A percentile compares a stretch with the other conserved stretches of the same genome.
Conservation (phyloP, 805 yeast species). For the Saccharomyces kudriavzevii region DNA sequence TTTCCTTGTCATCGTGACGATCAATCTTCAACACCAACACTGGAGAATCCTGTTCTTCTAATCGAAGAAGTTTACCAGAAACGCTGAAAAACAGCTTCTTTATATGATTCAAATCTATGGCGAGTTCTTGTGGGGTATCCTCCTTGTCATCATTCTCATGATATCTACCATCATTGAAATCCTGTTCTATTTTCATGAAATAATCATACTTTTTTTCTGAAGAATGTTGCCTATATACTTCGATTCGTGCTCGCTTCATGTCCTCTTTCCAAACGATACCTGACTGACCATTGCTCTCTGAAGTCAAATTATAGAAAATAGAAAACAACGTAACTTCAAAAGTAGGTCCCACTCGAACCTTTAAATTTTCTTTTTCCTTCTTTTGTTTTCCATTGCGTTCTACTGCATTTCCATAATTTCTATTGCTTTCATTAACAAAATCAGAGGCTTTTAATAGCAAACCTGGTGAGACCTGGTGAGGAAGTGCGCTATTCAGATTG, state of each 20-base stretch:
- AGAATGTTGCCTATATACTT: slow-evolving; percentile 28
- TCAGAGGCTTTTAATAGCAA: slow-evolving; percentile 56
- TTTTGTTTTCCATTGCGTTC: not conserved
- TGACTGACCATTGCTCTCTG: slow-evolving; percentile 20
- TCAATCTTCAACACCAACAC: slow-evolving; percentile 54
- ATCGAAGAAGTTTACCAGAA: slow-evolving; percentile 54
- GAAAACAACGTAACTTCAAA: slow-evolving; percentile 53
- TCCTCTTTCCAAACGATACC: slow-evolving; percentile 69
- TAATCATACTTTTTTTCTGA: slow-evolving; percentile 32
- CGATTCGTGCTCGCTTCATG: slow-evolving; percentile 46
- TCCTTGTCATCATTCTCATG: slow-evolving; percentile 50
- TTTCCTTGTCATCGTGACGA: slow-evolving; percentile 15
- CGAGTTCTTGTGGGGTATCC: slow-evolving; percentile 28
- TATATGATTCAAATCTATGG: slow-evolving; percentile 36
- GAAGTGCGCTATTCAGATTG: slow-evolving; percentile 41
- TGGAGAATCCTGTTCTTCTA: slow-evolving; percentile 56
- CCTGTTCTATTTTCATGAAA: slow-evolving; percentile 42
- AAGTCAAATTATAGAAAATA: slow-evolving; percentile 51
- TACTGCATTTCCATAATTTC: not conserved
- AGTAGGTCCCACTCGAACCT: slow-evolving; percentile 46
- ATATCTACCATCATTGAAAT: slow-evolving; percentile 62
- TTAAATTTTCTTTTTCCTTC: not conserved
- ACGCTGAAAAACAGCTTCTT: slow-evolving; percentile 57
- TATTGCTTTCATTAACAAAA: slow-evolving; percentile 28
- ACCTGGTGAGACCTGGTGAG: slow-evolving; percentile 54